Evolutionary conservation across 768 basidiomycete species (phyloP).

Genomic region (Polyporus arcularius): DNA sequence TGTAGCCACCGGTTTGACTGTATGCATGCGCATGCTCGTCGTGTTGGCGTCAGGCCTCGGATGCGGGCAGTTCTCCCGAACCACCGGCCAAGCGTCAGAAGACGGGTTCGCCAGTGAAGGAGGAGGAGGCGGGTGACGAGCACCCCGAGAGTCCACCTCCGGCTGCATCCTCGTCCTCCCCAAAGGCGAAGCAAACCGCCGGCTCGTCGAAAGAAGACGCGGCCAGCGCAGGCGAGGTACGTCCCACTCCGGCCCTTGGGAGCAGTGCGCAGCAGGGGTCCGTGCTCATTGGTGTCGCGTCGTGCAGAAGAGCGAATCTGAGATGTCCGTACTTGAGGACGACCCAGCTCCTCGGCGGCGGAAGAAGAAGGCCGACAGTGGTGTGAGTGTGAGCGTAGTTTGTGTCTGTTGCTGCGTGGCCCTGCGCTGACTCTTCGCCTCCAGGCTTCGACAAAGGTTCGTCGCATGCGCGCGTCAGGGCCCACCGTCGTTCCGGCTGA

Average conservation of each 20-base stretch:
- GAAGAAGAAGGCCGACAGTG: conserved; percentile 40
- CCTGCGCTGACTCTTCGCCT: background rate
- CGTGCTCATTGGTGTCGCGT: background rate
- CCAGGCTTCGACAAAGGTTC: conserved; percentile 5
- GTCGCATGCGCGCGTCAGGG: background rate
- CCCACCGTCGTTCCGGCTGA: background rate
- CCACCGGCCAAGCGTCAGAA: background rate
- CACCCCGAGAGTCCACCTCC: background rate
- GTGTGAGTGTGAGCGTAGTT: conserved; percentile 26
- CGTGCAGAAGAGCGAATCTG: conserved; percentile 52
- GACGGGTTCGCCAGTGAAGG: background rate
- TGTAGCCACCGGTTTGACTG: background rate
- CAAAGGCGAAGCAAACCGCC: background rate
- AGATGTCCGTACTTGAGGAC: conserved; percentile 60
- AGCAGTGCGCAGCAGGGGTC: background rate
- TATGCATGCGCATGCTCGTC: background rate
- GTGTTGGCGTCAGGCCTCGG: background rate
- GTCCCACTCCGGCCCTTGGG: no score
- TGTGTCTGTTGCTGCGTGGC: background rate
- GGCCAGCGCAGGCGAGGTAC: conserved; percentile 1
- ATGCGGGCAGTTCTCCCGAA: background rate
- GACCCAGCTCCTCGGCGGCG: conserved; percentile 50
- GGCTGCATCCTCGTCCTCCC: background rate
- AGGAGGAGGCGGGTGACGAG: background rate
- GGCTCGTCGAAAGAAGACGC: background rate